Percentiles rank a stretch among this genome's conserved stretches.
phyloP scores from a whole-genome alignment of 768 basidiomycete species.

The Sporobolomyces roseus region DNA sequence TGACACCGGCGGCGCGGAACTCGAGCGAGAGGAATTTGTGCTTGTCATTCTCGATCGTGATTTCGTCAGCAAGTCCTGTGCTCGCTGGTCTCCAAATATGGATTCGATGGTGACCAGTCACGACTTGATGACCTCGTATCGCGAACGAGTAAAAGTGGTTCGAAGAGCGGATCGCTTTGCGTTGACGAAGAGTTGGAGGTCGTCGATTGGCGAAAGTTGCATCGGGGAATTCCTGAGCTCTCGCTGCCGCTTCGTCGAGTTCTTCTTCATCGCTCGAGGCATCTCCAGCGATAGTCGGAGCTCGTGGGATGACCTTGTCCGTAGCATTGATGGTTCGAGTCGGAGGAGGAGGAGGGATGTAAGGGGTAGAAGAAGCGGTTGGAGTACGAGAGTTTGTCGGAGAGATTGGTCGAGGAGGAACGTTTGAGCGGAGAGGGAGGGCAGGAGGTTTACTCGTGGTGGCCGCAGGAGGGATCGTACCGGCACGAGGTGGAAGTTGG shows the following conservation, averaged over 20 bases:
- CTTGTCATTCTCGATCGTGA: conserved; percentile 71
- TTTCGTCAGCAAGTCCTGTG: conserved; percentile 45
- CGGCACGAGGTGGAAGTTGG: conserved; percentile 8
- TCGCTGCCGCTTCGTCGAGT: conserved; percentile 6
- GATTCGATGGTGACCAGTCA: conserved; percentile 47
- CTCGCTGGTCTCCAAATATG: conserved; percentile 47
- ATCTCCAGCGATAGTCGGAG: conserved; percentile 13
- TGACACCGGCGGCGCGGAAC: conserved; percentile 54
- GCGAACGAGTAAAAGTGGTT: conserved; percentile 48
- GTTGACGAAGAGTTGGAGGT: conserved; percentile 49
- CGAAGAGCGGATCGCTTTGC: conserved; percentile 40
- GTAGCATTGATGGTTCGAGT: conserved; percentile 14
- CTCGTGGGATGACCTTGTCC: conserved; percentile 10
- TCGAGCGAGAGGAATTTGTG: conserved; percentile 70
- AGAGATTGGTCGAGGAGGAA: not conserved
- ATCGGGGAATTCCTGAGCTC: conserved; percentile 51
- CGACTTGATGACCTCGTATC: conserved; percentile 48
- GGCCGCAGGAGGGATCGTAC: not conserved
- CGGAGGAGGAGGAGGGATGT: conserved; percentile 38
- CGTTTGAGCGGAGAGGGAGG: conserved; percentile 1
- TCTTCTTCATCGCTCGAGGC: conserved; percentile 37
- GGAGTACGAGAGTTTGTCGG: not conserved
- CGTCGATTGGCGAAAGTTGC: conserved; percentile 52
- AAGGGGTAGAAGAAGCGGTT: not conserved
- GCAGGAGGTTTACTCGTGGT: not conserved